phyloP scores from a whole-genome alignment of 371 early-diverging fungal genomes.

The Mortierella sp. region DNA sequence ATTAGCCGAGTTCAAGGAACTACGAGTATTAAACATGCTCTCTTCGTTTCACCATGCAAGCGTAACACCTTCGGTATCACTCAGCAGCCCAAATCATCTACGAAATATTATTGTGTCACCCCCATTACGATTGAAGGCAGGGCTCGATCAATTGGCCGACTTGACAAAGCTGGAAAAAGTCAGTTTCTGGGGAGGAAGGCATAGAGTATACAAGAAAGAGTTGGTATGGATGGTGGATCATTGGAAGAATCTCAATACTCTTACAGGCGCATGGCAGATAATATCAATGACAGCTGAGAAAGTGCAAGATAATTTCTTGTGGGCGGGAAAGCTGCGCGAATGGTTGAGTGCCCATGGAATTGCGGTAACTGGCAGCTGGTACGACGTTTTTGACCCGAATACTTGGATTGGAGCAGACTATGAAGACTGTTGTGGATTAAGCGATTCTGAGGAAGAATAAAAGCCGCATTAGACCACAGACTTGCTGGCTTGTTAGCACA shows the following conservation, averaged over 20 bases:
- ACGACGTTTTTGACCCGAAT: neutral
- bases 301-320: neutral
- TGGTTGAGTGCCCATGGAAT: neutral
- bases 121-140: neutral
- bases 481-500: too few relatives aligned
- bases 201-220: neutral
- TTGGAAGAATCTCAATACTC: conserved; percentile 1
- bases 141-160: neutral
- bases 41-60: neutral
- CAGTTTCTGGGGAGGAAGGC: neutral
- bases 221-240: neutral
- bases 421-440: conserved; percentile 1
- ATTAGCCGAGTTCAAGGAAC: neutral
- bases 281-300: too few relatives aligned
- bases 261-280: neutral
- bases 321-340: neutral
- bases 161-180: neutral
- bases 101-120: neutral
- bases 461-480: too few relatives aligned
- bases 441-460: conserved; percentile 5
- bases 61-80: neutral
- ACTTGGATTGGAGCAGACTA: neutral
- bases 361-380: neutral
- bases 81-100: neutral
- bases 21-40: neutral